Percentiles rank a stretch among this genome's conserved stretches.
Conservation (phyloP, 352 stramenopile genomes). For the Phytophthora hybrid region DNA sequence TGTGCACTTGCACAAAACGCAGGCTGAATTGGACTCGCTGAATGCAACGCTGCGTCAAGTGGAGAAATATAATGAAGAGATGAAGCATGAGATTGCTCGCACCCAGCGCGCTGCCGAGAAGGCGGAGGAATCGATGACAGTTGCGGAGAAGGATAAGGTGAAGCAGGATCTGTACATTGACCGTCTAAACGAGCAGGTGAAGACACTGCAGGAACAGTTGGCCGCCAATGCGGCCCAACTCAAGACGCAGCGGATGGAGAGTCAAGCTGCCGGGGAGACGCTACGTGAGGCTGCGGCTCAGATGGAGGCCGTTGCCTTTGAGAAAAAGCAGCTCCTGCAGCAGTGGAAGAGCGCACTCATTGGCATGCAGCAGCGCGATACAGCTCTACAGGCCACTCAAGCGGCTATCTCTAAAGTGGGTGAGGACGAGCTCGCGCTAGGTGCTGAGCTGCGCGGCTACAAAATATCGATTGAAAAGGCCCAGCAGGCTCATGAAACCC, state of each 20-base stretch:
- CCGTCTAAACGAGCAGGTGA: constrained; percentile 90
- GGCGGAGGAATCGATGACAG: constrained; percentile 92
- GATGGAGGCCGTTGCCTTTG: constrained; percentile 93
- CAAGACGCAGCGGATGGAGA: constrained; percentile 88
- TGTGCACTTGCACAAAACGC: constrained; percentile 82
- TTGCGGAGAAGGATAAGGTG: constrained; percentile 94
- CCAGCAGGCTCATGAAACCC: constrained; percentile 83
- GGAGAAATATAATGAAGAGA: constrained; percentile 95
- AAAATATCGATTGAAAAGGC: constrained; percentile 87
- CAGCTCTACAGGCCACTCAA: constrained; percentile 91
- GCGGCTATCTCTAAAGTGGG: constrained; percentile 80
- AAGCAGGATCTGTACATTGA: constrained; percentile 97
- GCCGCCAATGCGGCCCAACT: constrained; percentile 82
- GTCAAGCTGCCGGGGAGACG: constrained; percentile 85
- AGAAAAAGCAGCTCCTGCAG: constrained; percentile 96
- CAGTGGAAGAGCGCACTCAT: constrained; percentile 96
- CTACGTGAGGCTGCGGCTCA: constrained; percentile 89
- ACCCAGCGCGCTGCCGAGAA: constrained; percentile 94
- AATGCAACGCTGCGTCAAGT: constrained; percentile 89
- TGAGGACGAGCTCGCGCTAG: constrained; percentile 85
- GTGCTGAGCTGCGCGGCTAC: constrained; percentile 90
- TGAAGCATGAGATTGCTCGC: constrained; percentile 94
- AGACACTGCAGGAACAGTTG: constrained; percentile 90
- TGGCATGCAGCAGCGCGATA: constrained; percentile 91
- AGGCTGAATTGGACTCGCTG: constrained; percentile 90